Evolutionary conservation across 2,329 filamentous ascomycete genomes (phyloP), one percentile per base, ranked within the genome.

Genomic region (Colletotrichum aenigma): DNA sequence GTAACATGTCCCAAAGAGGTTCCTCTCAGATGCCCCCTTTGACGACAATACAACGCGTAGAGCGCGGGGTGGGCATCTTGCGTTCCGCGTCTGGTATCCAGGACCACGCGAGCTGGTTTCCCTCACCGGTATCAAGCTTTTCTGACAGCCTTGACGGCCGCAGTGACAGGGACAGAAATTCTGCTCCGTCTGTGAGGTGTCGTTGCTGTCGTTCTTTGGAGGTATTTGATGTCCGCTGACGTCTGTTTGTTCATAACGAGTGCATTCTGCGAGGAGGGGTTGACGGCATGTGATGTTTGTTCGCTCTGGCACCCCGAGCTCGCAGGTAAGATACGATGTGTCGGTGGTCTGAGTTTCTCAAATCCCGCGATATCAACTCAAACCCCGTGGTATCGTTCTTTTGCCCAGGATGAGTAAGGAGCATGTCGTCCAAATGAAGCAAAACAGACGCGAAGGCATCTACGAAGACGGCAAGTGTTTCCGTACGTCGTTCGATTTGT

Each of bases 281-380:
- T 21, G n/a, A 13, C 10, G 12, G 43, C 43, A 21, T 52, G 43
- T 52, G 43, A 52, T n/a, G 10, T 6, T 34, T 30, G 28, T 30
- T 38, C 36, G 36, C 38, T n/a, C 18, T n/a, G 9, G 8, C 8
- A 43, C 8, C 1, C 18, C 15, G 36, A 38, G 36, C 16, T n/a
- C 18, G 3, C 9, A n/a, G 18, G 38, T 6, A 10, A 3, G 1
- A 43, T 43, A 0, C 5, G 3, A n/a, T n/a, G 9, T n/a, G 18
- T 48, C 9, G 38, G 2, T 1, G 38, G 38, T n/a, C 38, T n/a
- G 18, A n/a, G 38, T 43, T 43, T 0, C 18, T 48, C 43, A 52
- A 52, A 52, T 21, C n/a, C 43, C 43, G 43, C n/a, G 43, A 52
- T 21, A 13, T 52, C 43, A 52, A 7, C n/a, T 21, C 43, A 48